Percentiles rank a stretch among this genome's conserved stretches.
These are phyloP conservation scores for Selaginella moellendorffii DNA, from an alignment of 75 land plant species.

Conservation along the genomic window DNA sequence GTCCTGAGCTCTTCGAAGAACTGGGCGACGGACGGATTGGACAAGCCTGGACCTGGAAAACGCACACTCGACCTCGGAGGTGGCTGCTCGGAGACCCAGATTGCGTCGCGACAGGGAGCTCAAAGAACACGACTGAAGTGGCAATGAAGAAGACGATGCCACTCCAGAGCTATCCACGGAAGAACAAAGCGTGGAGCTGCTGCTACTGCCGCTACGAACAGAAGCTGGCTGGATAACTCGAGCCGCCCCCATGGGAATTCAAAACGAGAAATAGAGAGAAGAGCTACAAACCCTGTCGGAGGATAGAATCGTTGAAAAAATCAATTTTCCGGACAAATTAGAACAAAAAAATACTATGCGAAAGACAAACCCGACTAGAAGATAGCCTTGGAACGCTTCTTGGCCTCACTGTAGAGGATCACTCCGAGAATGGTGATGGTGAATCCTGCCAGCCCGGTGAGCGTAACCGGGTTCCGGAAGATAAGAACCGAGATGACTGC, in stretches of 20 bases:
- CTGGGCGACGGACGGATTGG: background rate
- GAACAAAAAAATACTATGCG: no score
- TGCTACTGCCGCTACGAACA: background rate
- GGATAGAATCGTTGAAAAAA: no score
- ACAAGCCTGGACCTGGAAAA: background rate
- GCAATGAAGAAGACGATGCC: background rate
- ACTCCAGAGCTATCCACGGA: background rate
- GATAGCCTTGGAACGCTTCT: conserved; percentile 42
- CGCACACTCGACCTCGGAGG: background rate
- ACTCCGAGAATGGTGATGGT: conserved; percentile 59
- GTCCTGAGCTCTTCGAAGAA: background rate
- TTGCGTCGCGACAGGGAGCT: background rate
- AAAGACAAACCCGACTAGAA: no score
- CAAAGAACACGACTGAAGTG: background rate
- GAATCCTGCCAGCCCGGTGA: conserved; percentile 70
- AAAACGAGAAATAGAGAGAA: no score
- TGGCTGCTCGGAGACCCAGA: background rate
- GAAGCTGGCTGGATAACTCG: background rate
- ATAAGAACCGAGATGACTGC: conserved; percentile 72
- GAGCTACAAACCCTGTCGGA: no score
- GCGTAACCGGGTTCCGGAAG: conserved; percentile 66
- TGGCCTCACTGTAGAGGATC: conserved; percentile 74
- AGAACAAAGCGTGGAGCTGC: background rate
- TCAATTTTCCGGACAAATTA: no score
- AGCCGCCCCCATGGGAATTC: background rate